A percentile compares a stretch with the other conserved stretches of the same genome.
phyloP scores from a whole-genome alignment of 225 moss, liverwort and hornwort species.

The Pseudoscleropodium purum region DNA sequence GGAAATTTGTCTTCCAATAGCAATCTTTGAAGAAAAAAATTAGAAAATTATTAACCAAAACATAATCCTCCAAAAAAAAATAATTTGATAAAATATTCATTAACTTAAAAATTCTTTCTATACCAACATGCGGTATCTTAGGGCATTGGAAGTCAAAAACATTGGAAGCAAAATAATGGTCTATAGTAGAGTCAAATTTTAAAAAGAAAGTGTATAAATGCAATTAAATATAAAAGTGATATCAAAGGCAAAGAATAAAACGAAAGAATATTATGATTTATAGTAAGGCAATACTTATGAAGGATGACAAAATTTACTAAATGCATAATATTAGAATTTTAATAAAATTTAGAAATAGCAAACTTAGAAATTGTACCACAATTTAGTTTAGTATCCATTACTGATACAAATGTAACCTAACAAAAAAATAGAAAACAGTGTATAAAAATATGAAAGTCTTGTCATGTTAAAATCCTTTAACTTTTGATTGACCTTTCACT shows the following conservation, averaged over 20 bases:
- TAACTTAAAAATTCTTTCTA: not conserved
- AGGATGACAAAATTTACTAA: no score
- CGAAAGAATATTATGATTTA: not conserved
- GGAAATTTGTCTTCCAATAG: fast-evolving
- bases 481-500: not conserved
- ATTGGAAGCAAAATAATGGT: not conserved
- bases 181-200: not conserved
- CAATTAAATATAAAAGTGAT: not conserved
- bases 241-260: not conserved
- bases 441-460: not conserved
- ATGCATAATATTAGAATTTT: not conserved
- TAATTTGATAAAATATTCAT: not conserved
- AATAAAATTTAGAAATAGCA: not conserved
- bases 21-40: not conserved
- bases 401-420: not conserved
- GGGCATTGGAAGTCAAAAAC: not conserved
- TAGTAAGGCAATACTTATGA: not conserved
- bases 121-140: not conserved
- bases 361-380: not conserved
- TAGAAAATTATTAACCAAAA: not conserved
- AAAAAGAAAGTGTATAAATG: not conserved
- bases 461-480: not conserved
- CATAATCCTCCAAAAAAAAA: not conserved
- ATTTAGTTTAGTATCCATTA: no score
- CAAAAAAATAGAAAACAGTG: not conserved